Evolutionary conservation across 1,284 basidiomycete genomes (phyloP).

Genomic region (Lignosus rhinocerotis): DNA sequence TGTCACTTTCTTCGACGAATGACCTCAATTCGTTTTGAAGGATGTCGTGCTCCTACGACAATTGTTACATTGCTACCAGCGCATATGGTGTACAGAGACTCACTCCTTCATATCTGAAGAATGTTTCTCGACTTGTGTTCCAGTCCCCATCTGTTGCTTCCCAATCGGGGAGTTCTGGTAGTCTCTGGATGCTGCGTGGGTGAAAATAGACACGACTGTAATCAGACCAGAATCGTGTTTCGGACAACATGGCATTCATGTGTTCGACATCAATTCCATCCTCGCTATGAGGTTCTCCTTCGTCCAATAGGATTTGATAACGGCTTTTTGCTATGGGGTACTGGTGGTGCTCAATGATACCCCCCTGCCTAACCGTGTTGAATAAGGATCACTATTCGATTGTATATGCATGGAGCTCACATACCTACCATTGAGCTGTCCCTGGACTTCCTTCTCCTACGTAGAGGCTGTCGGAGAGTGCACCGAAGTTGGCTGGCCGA

Average conservation of each 20-base stretch:
- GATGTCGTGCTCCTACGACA: slow-evolving; percentile 33
- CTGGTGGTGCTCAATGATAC: slow-evolving; percentile 52
- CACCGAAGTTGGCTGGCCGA: slow-evolving; percentile 62
- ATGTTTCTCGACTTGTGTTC: slow-evolving; percentile 51
- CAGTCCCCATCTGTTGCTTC: slow-evolving; percentile 57
- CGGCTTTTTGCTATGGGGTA: slow-evolving; percentile 50
- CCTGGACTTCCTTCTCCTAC: slow-evolving; percentile 29
- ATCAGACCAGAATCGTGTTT: slow-evolving; percentile 78
- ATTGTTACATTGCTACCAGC: not conserved
- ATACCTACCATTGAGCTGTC: slow-evolving; percentile 24
- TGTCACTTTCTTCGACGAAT: slow-evolving; percentile 74
- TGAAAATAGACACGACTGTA: slow-evolving; percentile 69
- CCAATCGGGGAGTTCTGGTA: slow-evolving; percentile 60
- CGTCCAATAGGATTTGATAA: slow-evolving; percentile 49
- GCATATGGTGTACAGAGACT: slow-evolving; percentile 8
- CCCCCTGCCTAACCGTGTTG: slow-evolving; percentile 46
- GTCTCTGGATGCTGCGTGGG: slow-evolving; percentile 61
- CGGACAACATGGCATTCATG: slow-evolving; percentile 16
- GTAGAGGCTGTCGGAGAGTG: slow-evolving; percentile 49
- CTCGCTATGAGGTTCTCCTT: slow-evolving; percentile 23
- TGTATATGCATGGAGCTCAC: not conserved
- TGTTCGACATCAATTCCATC: slow-evolving; percentile 20
- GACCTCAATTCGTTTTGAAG: slow-evolving; percentile 68
- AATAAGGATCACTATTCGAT: slow-evolving; percentile 13
- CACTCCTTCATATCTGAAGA: slow-evolving; percentile 57